Percentiles rank a stretch among this genome's conserved stretches.
Evolutionary conservation across 2,329 filamentous ascomycete genomes (phyloP).

Genomic region (Sarocladium oryzae): DNA sequence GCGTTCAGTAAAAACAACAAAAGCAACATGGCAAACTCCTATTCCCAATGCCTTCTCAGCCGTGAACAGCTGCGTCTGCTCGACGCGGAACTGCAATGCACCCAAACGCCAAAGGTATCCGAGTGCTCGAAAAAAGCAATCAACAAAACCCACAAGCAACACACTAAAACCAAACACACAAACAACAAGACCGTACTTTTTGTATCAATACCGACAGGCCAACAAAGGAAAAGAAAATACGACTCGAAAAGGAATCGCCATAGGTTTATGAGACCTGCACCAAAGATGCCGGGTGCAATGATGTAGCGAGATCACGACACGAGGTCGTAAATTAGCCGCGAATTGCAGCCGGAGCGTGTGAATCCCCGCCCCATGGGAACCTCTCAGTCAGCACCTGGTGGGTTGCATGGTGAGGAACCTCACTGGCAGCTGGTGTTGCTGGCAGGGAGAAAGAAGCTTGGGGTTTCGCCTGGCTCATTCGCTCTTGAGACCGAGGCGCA

Average conservation of each 20-base stretch:
- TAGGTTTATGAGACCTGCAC: background rate
- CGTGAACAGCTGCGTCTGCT: background rate
- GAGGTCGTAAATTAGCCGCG: conserved; percentile 23
- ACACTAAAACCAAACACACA: background rate
- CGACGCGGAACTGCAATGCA: conserved; percentile 1
- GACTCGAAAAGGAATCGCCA: background rate
- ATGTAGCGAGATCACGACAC: background rate
- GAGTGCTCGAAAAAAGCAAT: conserved; percentile 1
- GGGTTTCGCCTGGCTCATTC: conserved; percentile 1
- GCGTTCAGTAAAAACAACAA: background rate
- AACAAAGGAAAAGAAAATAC: background rate
- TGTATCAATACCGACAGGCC: background rate
- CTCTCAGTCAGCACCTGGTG: conserved; percentile 33
- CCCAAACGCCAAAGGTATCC: conserved; percentile 7
- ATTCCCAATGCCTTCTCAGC: conserved; percentile 5
- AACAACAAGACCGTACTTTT: background rate
- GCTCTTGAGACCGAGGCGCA: background rate
- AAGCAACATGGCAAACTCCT: conserved; percentile 3
- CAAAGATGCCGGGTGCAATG: background rate
- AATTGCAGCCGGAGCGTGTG: conserved; percentile 45
- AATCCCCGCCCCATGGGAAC: conserved; percentile 41
- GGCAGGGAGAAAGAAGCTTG: conserved; percentile 36
- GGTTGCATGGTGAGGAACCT: conserved; percentile 31
- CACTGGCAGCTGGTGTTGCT: conserved; percentile 35
- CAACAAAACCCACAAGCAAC: background rate